Conservation (phyloP, 768 basidiomycete genomes). For the Rhodotorula diobovata region DNA sequence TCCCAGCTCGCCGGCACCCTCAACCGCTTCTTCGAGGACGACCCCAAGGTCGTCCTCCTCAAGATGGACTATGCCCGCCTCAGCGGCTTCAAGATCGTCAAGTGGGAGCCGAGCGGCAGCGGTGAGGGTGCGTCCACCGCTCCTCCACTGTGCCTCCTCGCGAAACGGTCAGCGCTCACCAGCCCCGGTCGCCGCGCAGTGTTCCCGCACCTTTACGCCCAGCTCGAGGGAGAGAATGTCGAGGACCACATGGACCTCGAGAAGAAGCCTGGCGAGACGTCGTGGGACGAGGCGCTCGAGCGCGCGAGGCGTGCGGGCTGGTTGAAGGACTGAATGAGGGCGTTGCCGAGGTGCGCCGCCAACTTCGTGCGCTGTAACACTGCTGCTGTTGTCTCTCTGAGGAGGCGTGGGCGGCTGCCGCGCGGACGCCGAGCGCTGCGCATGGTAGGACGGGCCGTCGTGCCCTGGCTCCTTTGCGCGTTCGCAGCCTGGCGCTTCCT, state of each 20-base stretch:
- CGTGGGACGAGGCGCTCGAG: slow-evolving; percentile 43
- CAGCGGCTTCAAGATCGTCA: slow-evolving; percentile 45
- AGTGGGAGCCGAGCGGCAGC: slow-evolving; percentile 41
- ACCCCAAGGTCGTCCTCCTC: slow-evolving; percentile 44
- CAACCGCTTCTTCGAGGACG: slow-evolving; percentile 46
- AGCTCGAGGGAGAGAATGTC: slow-evolving; percentile 48
- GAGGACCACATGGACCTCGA: slow-evolving; percentile 45
- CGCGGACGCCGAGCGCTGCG: too few species aligned
- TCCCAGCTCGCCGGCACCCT: slow-evolving; percentile 42
- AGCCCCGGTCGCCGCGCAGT: slow-evolving; percentile 8
- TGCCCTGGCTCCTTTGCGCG: too few species aligned
- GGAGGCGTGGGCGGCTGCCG: too few species aligned
- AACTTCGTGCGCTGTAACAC: too few species aligned
- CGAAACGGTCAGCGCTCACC: too few species aligned
- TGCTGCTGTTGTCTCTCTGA: too few species aligned
- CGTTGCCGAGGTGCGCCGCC: too few species aligned
- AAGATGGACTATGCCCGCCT: slow-evolving; percentile 44
- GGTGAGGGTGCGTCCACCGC: neutral
- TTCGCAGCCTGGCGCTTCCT: too few species aligned
- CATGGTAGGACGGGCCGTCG: too few species aligned
- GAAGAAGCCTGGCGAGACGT: slow-evolving; percentile 26
- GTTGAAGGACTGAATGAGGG: slow-evolving; percentile 22
- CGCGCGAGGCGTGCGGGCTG: slow-evolving; percentile 41
- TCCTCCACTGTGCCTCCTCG: too few species aligned
- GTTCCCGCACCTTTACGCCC: slow-evolving; percentile 47